Evolutionary conservation across 768 basidiomycete genomes (phyloP), one percentile per base, ranked within the genome.

Genomic region (Suillus clintonianus): DNA sequence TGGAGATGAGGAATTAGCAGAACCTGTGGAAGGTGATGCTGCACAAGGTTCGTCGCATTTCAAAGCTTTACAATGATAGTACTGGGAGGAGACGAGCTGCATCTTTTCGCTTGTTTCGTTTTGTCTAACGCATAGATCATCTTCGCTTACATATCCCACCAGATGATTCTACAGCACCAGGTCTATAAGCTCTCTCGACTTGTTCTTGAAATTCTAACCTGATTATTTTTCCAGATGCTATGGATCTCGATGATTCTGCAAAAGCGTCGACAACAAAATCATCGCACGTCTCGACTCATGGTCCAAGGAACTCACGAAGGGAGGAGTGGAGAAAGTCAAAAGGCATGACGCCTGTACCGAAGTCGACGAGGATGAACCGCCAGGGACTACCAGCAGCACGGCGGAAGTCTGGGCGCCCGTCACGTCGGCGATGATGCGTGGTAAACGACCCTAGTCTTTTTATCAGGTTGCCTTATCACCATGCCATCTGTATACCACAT

Each of bases 311-410:
- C 57, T 90, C 91, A 55, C 81, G 94, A 64, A 82, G 91, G 66
- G 94, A 94, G 72, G 82, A 87, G 67, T 96, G 94, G 94, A 80
- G 93, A 72, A 78, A 78, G 62, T 89, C 93, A 27, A 96, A 94
- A 73, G 94, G 94, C 36, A 70, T 92, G 75, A 71, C 79, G 9
- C 76, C 86, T 30, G 73, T 84, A 67, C 80, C 85, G 9, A 80
- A 80, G 64, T 72, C 81, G 10, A 79, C 73, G 45, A 85, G 83
- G 39, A 83, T 88, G 82, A 92, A 91, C 70, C 82, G 87, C 42
- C 89, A 92, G 71, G 91, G 90, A 37, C 78, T 77, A 14, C 62
- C 85, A 17, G 85, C 85, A 45, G 89, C 83, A 39, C 80, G 83
- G 60, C 81, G 88, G 67, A 90, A 87, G 75, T 81, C 91, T 45